Conservation (phyloP, 139 green algal species). For the Chlamydomonas incerta region DNA sequence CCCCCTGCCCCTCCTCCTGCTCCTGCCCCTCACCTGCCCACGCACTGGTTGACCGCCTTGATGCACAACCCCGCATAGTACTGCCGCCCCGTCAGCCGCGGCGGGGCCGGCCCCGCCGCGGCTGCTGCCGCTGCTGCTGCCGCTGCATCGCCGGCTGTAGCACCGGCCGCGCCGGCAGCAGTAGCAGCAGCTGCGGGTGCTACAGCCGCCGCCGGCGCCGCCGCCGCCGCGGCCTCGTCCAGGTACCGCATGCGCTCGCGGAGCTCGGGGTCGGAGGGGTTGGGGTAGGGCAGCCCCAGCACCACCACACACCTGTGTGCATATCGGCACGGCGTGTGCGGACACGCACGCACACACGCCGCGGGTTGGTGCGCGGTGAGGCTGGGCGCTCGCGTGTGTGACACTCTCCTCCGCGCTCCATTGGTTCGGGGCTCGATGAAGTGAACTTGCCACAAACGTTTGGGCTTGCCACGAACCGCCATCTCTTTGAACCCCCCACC, state of each 20-base stretch:
- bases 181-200: slow-evolving; percentile 18
- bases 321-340: too few relatives aligned
- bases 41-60: slow-evolving; percentile 95
- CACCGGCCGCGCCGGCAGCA: neutral
- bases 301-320: slow-evolving; percentile 93
- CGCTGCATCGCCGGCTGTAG: too few relatives aligned
- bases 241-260: slow-evolving; percentile 88
- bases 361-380: too few relatives aligned
- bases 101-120: neutral
- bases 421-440: too few relatives aligned
- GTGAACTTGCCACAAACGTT: too few relatives aligned
- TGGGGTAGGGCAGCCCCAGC: slow-evolving; percentile 96
- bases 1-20: too few relatives aligned
- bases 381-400: too few relatives aligned
- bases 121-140: neutral
- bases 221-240: slow-evolving; percentile 52
- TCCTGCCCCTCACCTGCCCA: slow-evolving; percentile 74
- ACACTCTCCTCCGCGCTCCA: too few relatives aligned
- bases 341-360: too few relatives aligned
- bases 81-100: slow-evolving; percentile 49
- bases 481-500: too few relatives aligned
- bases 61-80: slow-evolving; percentile 91
- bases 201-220: slow-evolving; percentile 3
- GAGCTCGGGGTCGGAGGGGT: slow-evolving; percentile 92
- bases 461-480: too few relatives aligned